Base-by-base conservation (phyloP, 345 rosid genomes). In the Acer campestre region DNA sequence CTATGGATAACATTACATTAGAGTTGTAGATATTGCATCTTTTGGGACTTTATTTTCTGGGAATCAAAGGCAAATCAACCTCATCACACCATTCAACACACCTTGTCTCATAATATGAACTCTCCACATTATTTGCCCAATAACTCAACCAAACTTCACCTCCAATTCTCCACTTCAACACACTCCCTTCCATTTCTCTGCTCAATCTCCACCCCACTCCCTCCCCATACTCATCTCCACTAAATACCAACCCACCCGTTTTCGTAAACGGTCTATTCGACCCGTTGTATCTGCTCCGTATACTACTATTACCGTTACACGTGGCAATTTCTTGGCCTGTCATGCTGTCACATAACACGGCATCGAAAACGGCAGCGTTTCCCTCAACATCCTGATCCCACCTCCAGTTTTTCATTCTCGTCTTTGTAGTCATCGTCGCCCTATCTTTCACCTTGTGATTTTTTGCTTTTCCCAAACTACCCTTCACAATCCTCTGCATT, bases 101-200 rank as follows among this genome's bases (percentile, higher is more conserved):
- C 85, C 98, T 89, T 0, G 95, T 93, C 89, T 95, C 98, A 22
- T 51, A 86, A 83, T 81, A 84, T 1, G 80, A 79, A 76, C 84
- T 90, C 70, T 77, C 67, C 20, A 90, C 86, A 70, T 81, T 84
- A 46, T 84, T 90, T 20, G 98, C 88, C 93, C 86, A 85, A 83
- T 93, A 95, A 61, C 86, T 93, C 73, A 95, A 62, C 95, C 95
- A 95, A 77, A 93, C 83, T 51, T 89, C 80, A 13, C 93, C 94
- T 69, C 98, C 95, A 11, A 95, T 82, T 75, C 97, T 91, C 98
- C 97, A 95, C 68, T 91, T 95, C 85, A 91, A 46, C 70, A 93
- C 98, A 72, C 91, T 95, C 71, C 98, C 98, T 84, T 95, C 97
- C 98, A 88, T 91, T 71, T 95, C 98, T 73, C 85, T 91, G 79